These are phyloP conservation scores for Marasmius sp. DNA, from an alignment of 1,284 basidiomycete genomes.

Conservation along the genomic window DNA sequence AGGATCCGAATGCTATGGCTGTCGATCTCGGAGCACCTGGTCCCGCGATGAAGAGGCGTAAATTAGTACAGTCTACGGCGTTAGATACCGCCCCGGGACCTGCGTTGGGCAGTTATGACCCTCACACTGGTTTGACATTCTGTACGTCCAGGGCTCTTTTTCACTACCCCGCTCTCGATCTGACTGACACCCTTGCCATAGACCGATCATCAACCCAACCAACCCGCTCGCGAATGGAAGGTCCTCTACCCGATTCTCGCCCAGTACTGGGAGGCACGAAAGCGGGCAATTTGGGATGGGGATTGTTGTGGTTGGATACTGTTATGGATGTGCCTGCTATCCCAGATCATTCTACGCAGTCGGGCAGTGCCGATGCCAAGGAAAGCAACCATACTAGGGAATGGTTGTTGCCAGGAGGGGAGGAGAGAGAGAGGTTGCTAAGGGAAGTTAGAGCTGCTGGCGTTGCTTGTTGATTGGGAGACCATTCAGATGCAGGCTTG, in stretches of 20 bases:
- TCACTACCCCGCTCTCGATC: conserved; percentile 9
- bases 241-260: conserved; percentile 29
- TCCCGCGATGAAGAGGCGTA: conserved; percentile 30
- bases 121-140: conserved; percentile 66
- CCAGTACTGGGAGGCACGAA: conserved; percentile 68
- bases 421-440: neutral
- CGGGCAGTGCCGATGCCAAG: neutral
- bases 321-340: conserved; percentile 52
- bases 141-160: conserved; percentile 46
- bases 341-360: conserved; percentile 15
- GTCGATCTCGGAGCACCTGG: conserved; percentile 20
- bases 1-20: conserved; percentile 23
- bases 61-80: conserved; percentile 18
- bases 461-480: neutral
- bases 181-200: conserved; percentile 26
- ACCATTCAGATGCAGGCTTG: no score
- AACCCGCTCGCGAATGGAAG: conserved; percentile 61
- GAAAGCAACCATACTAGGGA: neutral
- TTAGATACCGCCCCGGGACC: conserved; percentile 30
- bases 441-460: neutral
- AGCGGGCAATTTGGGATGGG: conserved; percentile 76
- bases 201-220: conserved; percentile 75
- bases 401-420: neutral
- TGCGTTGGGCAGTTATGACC: conserved; percentile 69
- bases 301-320: conserved; percentile 74